Conservation (phyloP, 1,139 yeast genomes). For the Starmera stellimalicola region DNA sequence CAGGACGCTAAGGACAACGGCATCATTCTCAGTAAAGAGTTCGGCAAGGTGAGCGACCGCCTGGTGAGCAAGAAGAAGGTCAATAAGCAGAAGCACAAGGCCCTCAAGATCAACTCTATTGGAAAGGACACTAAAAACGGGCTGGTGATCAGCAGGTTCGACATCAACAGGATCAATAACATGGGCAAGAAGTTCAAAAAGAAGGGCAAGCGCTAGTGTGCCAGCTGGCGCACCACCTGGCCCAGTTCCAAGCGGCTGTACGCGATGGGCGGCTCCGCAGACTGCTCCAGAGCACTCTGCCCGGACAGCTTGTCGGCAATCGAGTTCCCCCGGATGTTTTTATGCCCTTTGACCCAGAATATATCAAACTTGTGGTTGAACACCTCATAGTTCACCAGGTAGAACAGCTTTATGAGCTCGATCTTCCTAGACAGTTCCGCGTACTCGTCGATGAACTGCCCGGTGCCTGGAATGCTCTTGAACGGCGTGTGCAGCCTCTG, state of each 20-base stretch:
- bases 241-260: too few species aligned
- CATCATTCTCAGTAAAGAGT: slow-evolving; percentile 58
- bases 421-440: neutral
- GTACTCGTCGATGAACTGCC: neutral
- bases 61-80: slow-evolving; percentile 41
- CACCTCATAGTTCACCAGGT: neutral
- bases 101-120: slow-evolving; percentile 66
- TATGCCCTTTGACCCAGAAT: neutral
- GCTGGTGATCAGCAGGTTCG: slow-evolving; percentile 59
- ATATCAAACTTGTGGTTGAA: neutral
- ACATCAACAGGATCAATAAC: slow-evolving; percentile 44
- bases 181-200: slow-evolving; percentile 4
- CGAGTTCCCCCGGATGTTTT: neutral
- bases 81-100: slow-evolving; percentile 53
- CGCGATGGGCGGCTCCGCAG: too few species aligned
- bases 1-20: slow-evolving; percentile 84
- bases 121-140: slow-evolving; percentile 83
- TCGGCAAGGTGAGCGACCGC: slow-evolving; percentile 49
- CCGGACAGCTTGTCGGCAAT: neutral
- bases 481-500: too few species aligned
- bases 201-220: slow-evolving; percentile 1
- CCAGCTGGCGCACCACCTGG: neutral
- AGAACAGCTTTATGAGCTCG: neutral
- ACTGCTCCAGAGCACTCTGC: too few species aligned
- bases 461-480: too few species aligned